Evolutionary conservation across 257 asterid species (phyloP), one percentile per base, ranked within the genome.

Genomic region (Henckelia pumila): DNA sequence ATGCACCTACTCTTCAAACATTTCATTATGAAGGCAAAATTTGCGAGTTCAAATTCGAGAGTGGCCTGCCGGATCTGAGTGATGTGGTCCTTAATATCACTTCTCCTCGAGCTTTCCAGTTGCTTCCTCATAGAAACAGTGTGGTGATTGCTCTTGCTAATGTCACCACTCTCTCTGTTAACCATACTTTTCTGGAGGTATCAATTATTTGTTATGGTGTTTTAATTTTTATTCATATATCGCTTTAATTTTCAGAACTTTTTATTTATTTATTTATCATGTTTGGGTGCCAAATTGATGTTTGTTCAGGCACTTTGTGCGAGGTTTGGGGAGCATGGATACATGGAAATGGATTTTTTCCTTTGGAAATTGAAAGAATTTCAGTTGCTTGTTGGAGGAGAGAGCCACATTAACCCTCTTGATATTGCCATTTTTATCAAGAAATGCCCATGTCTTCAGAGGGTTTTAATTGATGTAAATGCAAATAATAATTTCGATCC

Each of bases 121-220:
- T 59, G 37, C 58, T 74, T 14, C 13, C 59, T 5, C 32, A 8
- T 6, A 22, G 47, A 8, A 4, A 63, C 8, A 30, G 69, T 8
- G 1, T 70, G 49, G 23, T 74, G n/a, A 14, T 5, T 3, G 8
- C 57, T 4, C 33, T 82, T 13, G 66, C 71, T 3, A 13, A 0
- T 22, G 73, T 79, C 0, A 49, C n/a, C 1, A 40, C 8, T 9
- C 61, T 80, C 8, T 59, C 73, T 0, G 70, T 72, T 5, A 71
- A 40, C 32, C 75, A 71, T 50, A 57, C 61, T 37, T 66, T 84
- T 67, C 78, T 76, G 3, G 83, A 80, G 89, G 86, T 80, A 40
- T 13, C 69, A 28, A 59, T 59, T 11, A 59, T 59, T 11, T 16
- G 1, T 20, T 58, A 13, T 7, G 4, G 2, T 24, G 16, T 25